These are phyloP conservation scores for Allantophomopsis lycopodina DNA, from an alignment of 2,329 filamentous ascomycete genomes.

Conservation along the genomic window DNA sequence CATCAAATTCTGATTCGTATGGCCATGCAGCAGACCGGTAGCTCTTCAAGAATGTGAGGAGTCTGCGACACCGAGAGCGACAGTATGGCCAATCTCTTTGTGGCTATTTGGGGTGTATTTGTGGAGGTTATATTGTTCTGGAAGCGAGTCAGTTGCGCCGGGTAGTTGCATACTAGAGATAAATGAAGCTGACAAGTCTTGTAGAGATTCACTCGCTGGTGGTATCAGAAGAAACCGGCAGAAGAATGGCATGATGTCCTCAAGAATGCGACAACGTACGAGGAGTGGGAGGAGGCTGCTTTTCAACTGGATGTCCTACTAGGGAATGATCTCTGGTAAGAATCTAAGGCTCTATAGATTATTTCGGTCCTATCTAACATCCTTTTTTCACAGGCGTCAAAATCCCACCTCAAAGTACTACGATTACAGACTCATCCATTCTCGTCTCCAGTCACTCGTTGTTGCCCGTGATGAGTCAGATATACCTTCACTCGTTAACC, in stretches of 20 bases:
- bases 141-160: slow-evolving; percentile 34
- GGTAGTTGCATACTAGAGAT: slow-evolving; percentile 2
- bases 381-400: slow-evolving; percentile 47
- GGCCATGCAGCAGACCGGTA: no score
- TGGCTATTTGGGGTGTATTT: slow-evolving; percentile 40
- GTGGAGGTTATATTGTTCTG: slow-evolving; percentile 49
- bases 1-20: no score
- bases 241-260: slow-evolving; percentile 54
- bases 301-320: slow-evolving; percentile 69
- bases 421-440: slow-evolving; percentile 72
- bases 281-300: slow-evolving; percentile 80
- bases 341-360: slow-evolving; percentile 4
- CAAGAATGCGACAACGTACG: slow-evolving; percentile 54
- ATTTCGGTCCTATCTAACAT: neutral
- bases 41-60: no score
- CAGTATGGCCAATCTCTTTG: slow-evolving; percentile 13
- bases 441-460: slow-evolving; percentile 59
- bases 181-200: slow-evolving; percentile 2
- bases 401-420: slow-evolving; percentile 72
- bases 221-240: slow-evolving; percentile 47
- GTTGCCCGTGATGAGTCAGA: slow-evolving; percentile 58
- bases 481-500: slow-evolving; percentile 60
- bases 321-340: slow-evolving; percentile 67
- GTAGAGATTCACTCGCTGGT: slow-evolving; percentile 57
- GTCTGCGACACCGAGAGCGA: no score